Evolutionary conservation across 345 rosid species (phyloP), one percentile per base, ranked within the genome.

Genomic region (Barbarea vulgaris): DNA sequence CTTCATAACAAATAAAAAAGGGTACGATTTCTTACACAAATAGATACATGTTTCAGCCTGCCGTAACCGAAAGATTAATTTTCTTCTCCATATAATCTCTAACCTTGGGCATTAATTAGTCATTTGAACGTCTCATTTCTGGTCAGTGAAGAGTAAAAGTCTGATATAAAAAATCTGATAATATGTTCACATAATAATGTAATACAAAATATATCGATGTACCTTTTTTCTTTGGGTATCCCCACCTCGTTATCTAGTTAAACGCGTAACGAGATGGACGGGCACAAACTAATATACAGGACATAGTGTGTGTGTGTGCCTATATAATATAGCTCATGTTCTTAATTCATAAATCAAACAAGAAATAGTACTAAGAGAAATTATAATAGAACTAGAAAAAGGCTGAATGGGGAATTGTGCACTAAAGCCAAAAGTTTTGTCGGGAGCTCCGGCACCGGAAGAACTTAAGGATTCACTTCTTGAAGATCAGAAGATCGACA

Each of bases 261-360:
- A 60, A 18, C 69, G 69, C 74, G 79, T 76, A 68, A 52, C 79
- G 79, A 68, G 63, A 76, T 76, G 64, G 69, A 69, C 74, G 74
- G 79, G 13, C 8, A 37, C 27, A 75, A 31, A 31, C 24, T 61
- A 69, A 69, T 25, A 53, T 31, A 76, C 61, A 59, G 7, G 33
- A 31, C 3, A 18, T 39, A 41, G 19, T 58, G 44, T 27, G 53
- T 59, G 15, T 68, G 69, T 60, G 9, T 68, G 62, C 27, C 73
- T 75, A 75, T 76, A 74, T 59, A 68, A 73, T 7, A 25, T 60
- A 60, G 64, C 41, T 62, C 33, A 12, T 30, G 58, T 52, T 60
- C 74, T 61, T 42, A 2, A 4, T 27, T 3, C 46, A 21, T 9
- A 61, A 61, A 30, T 59, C 55, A 24, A 30, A 61, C 22, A 47